phyloP scores from a whole-genome alignment of 306 rosid genomes.

The Castanea crenata region DNA sequence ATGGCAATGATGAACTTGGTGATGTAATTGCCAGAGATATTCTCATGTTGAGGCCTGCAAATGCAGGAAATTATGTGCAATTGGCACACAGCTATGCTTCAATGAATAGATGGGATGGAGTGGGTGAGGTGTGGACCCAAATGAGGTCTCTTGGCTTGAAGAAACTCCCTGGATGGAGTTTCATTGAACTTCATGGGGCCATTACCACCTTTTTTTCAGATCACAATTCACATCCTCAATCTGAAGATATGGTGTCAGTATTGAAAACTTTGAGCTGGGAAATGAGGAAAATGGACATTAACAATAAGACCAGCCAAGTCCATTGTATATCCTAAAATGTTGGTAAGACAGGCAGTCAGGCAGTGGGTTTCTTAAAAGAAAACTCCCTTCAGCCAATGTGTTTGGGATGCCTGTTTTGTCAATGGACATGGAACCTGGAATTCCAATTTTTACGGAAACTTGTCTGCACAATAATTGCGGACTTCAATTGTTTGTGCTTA shows the following conservation, averaged over 20 bases:
- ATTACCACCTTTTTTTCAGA: constrained; percentile 60
- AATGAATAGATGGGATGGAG: constrained; percentile 70
- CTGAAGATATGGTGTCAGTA: constrained; percentile 39
- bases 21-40: constrained; percentile 50
- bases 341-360: not conserved
- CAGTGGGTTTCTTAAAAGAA: not conserved
- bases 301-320: constrained; percentile 20
- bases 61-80: constrained; percentile 70
- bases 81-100: constrained; percentile 67
- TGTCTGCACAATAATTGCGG: not conserved
- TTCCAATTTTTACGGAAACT: not conserved
- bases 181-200: constrained; percentile 53
- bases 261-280: constrained; percentile 45
- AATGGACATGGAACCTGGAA: not conserved
- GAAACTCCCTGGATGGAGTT: constrained; percentile 86
- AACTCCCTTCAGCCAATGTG: not conserved
- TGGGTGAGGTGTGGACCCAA: constrained; percentile 63
- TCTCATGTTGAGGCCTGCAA: constrained; percentile 44
- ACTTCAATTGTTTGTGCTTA: not conserved
- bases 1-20: constrained; percentile 47
- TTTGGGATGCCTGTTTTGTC: not conserved
- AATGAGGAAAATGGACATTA: constrained; percentile 38
- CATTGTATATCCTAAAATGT: constrained; percentile 17
- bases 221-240: constrained; percentile 67
- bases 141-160: constrained; percentile 76